phyloP scores from a whole-genome alignment of 495 filamentous ascomycete species.

The Mytilinidion resinicola region DNA sequence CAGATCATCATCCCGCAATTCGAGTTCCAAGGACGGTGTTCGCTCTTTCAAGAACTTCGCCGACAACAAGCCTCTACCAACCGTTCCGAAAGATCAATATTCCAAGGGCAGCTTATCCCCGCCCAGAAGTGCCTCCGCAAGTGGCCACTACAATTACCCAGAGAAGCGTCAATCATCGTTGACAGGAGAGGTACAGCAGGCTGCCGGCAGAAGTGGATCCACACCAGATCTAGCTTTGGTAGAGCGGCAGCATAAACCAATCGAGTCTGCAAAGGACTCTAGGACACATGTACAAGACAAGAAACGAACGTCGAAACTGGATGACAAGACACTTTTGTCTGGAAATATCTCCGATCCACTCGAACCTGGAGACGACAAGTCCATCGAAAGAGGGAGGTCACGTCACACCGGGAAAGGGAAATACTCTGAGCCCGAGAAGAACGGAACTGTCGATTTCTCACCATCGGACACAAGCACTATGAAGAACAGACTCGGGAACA shows the following conservation, averaged over 20 bases:
- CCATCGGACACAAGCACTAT: background rate
- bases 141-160: background rate
- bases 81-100: constrained; percentile 21
- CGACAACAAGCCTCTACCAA: constrained; percentile 26
- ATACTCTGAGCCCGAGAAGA: background rate
- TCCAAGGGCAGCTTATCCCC: constrained; percentile 8
- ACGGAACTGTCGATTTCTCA: constrained; percentile 1
- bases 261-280: too few species aligned
- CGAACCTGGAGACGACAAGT: background rate
- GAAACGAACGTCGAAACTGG: background rate
- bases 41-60: constrained; percentile 16
- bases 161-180: background rate
- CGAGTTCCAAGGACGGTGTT: constrained; percentile 21
- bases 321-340: too few species aligned
- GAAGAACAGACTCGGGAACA: background rate
- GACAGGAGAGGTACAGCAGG: background rate
- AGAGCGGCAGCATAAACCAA: too few species aligned
- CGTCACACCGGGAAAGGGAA: background rate
- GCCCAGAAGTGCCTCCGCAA: background rate
- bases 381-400: background rate
- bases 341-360: background rate
- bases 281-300: too few species aligned
- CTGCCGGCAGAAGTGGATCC: background rate
- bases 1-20: constrained; percentile 25
- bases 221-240: too few species aligned